Base-by-base conservation (phyloP, 208 protist species). In the Blechomonas ayalai region DNA sequence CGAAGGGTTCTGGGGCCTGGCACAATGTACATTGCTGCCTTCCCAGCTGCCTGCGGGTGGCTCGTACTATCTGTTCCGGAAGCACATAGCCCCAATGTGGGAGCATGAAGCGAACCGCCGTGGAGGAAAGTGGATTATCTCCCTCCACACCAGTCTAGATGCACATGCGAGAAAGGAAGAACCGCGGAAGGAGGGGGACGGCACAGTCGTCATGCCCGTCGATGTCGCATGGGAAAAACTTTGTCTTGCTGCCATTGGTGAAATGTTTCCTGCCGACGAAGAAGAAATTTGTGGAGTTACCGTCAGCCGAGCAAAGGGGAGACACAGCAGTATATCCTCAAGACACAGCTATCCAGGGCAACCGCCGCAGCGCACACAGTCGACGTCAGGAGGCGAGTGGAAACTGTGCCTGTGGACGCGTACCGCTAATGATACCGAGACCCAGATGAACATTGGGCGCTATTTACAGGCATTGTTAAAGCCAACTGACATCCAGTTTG, bases 21-120 rank as follows among this genome's bases (percentile, higher is more conserved):
- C 60, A 37, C 55, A 72, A 19, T 95, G 82, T 59, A 84, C 66
- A 8, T 50, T 91, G 12, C 46, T 72, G 8, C 86, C 86, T 3
- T 92, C 82, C 2, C 70, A 78, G 42, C 68, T 95, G 10, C 73
- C 82, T 1, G 59, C 67, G 3, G 80, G 74, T 34, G 63, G 62
- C 37, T 83, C 75, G 1, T 95, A 90, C 57, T 90, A 93, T 40
- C 59, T 95, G 18, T 89, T 95, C 42, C 79, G 81, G 55, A 75
- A 86, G 27, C 65, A 90, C 64, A 90, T 95, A 39, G 73, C 80
- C 6, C 88, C 88, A 15, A 90, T 92, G 77, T 95, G 88, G 84
- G 88, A 95, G 47, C 82, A 93, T 47, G 82, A 90, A 64, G 82
- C 82, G 29, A 92, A 93, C 58, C 73, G 82, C 4, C 70, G 82